Evolutionary conservation across 306 rosid species (phyloP).

Genomic region (Mimosa pudica): DNA sequence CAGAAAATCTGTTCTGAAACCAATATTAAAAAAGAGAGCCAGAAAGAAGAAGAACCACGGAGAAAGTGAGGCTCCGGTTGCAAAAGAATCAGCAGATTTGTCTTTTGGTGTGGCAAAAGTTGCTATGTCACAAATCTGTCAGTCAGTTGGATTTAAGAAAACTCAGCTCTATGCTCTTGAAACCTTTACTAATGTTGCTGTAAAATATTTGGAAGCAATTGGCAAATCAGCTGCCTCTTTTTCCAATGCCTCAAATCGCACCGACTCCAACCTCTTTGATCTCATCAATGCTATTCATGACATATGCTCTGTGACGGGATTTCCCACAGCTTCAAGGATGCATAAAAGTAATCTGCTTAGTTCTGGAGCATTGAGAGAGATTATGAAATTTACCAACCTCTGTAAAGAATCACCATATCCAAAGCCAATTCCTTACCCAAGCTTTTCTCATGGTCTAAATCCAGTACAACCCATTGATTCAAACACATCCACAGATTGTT

Average conservation of each 20-base stretch:
- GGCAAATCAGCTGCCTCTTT: slow-evolving; percentile 50
- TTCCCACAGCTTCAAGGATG: slow-evolving; percentile 49
- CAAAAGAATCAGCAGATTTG: slow-evolving; percentile 54
- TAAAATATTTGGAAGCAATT: slow-evolving; percentile 48
- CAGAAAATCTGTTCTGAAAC: slow-evolving; percentile 28
- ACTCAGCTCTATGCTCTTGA: slow-evolving; percentile 53
- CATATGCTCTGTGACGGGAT: slow-evolving; percentile 48
- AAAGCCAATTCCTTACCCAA: slow-evolving; percentile 47
- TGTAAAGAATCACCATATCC: slow-evolving; percentile 52
- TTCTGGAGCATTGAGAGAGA: slow-evolving; percentile 51
- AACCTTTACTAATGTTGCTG: slow-evolving; percentile 55
- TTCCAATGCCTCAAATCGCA: slow-evolving; percentile 57
- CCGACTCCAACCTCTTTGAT: slow-evolving; percentile 64
- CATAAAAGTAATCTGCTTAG: slow-evolving; percentile 41
- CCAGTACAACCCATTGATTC: slow-evolving; percentile 27
- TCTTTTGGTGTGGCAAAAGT: slow-evolving; percentile 50
- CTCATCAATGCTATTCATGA: slow-evolving; percentile 64
- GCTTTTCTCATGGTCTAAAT: not conserved
- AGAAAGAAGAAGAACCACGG: slow-evolving; percentile 29
- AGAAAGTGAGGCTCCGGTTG: slow-evolving; percentile 26
- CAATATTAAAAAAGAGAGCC: slow-evolving; percentile 30
- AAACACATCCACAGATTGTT: not conserved
- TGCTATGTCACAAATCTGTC: slow-evolving; percentile 76
- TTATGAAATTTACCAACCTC: slow-evolving; percentile 44
- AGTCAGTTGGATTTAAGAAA: slow-evolving; percentile 54